A percentile compares a stretch with the other conserved stretches of the same genome.
Evolutionary conservation across 345 rosid species (phyloP).

Genomic region (Hibiscus trionum): DNA sequence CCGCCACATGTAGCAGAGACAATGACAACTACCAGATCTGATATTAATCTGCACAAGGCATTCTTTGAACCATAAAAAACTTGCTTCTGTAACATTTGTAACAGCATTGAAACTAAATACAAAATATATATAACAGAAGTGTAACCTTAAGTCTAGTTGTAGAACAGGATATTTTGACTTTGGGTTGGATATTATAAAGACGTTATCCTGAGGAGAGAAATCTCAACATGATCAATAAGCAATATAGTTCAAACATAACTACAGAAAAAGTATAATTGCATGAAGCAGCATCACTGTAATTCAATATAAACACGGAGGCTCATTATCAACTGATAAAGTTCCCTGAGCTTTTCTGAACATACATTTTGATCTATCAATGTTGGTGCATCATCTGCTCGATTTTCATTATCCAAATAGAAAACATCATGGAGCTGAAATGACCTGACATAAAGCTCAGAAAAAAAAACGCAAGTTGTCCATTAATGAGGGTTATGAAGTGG

Average conservation of each 20-base stretch:
- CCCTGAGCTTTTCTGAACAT: neutral
- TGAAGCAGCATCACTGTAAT: neutral
- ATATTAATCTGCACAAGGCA: slow-evolving; percentile 66
- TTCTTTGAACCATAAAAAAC: slow-evolving; percentile 13
- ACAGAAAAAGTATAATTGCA: neutral
- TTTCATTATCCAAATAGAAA: slow-evolving; percentile 80
- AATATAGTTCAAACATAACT: neutral
- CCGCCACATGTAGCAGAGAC: slow-evolving; percentile 99
- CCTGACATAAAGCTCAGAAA: slow-evolving; percentile 32
- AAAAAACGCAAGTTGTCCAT: slow-evolving; percentile 21
- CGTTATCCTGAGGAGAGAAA: slow-evolving; percentile 62
- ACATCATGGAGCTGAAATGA: slow-evolving; percentile 75
- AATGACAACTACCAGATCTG: slow-evolving; percentile 91
- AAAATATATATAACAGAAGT: neutral
- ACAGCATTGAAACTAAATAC: neutral
- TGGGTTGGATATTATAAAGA: slow-evolving; percentile 91
- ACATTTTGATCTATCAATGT: slow-evolving; percentile 90
- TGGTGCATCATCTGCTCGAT: slow-evolving; percentile 78
- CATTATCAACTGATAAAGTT: slow-evolving; percentile 7
- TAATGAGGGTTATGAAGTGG: slow-evolving; percentile 2
- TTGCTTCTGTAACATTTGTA: neutral
- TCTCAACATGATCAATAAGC: slow-evolving; percentile 14
- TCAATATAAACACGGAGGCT: neutral
- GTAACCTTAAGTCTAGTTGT: slow-evolving; percentile 84
- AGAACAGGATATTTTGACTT: slow-evolving; percentile 93